Percentiles rank a stretch among this genome's conserved stretches.
Evolutionary conservation across 805 yeast genomes (phyloP).

Genomic region (Schwanniomyces pseudopolymorphus): DNA sequence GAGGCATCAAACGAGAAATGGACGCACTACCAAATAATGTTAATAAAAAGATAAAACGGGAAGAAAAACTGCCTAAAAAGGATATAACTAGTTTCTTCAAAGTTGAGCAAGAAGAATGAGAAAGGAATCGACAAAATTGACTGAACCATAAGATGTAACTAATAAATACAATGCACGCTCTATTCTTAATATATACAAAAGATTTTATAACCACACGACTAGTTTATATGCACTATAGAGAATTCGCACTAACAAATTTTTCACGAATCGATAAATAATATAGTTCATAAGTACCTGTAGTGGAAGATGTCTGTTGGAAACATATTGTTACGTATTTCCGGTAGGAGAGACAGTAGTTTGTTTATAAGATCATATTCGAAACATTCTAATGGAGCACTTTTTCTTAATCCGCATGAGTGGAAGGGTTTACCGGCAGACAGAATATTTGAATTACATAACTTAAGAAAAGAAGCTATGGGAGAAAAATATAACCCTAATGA

Average conservation of each 20-base stretch:
- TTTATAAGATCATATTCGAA: slow-evolving; percentile 9
- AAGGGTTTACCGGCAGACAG: slow-evolving; percentile 62
- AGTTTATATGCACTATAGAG: not conserved
- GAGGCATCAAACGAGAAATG: slow-evolving; percentile 2
- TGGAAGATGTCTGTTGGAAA: not conserved
- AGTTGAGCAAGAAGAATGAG: not conserved
- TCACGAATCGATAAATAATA: not conserved
- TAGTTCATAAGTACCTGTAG: not conserved
- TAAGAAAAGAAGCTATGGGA: slow-evolving; percentile 50
- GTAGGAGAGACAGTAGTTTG: not conserved
- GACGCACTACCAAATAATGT: slow-evolving; percentile 7
- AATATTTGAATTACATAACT: slow-evolving; percentile 58
- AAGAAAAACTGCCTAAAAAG: not conserved
- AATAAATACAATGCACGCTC: too few relatives aligned
- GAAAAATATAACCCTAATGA: slow-evolving; percentile 52
- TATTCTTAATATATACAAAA: too few relatives aligned
- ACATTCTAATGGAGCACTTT: slow-evolving; percentile 27
- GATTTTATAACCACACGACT: not conserved
- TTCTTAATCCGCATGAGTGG: slow-evolving; percentile 70
- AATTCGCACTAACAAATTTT: slow-evolving; percentile 2
- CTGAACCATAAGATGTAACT: too few relatives aligned
- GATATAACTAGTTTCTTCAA: not conserved
- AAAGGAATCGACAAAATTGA: too few relatives aligned
- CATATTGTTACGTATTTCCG: not conserved
- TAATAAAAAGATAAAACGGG: slow-evolving; percentile 5